Percentiles rank a stretch among this genome's conserved stretches.
Conservation (phyloP, 148 eudicot genomes). For the Cornus controversa region DNA sequence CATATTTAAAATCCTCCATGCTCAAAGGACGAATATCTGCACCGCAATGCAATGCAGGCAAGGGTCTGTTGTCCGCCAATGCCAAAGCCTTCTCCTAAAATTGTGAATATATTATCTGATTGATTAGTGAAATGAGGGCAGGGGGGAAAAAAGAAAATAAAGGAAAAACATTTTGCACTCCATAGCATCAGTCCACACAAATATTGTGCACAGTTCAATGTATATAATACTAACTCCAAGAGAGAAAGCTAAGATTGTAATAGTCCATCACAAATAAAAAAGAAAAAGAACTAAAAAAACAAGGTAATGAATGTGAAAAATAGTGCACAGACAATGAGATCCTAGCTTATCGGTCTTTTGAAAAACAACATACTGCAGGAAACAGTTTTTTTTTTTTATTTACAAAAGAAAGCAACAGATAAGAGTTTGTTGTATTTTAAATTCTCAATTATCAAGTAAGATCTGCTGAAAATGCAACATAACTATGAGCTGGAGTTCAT, state of each 20-base stretch:
- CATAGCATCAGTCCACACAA: no score
- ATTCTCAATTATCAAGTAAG: no score
- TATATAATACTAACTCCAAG: background rate
- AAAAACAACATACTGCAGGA: no score
- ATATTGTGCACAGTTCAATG: background rate
- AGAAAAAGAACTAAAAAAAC: no score
- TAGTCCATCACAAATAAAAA: no score
- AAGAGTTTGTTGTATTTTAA: no score
- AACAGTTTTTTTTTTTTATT: no score
- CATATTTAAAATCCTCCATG: constrained; percentile 79
- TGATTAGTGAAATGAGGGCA: background rate
- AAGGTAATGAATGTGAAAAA: background rate
- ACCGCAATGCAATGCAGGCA: constrained; percentile 60
- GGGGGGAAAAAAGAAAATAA: background rate
- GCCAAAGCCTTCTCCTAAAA: constrained; percentile 79
- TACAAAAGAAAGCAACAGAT: no score
- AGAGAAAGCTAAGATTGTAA: no score
- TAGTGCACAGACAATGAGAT: background rate
- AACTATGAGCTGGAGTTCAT: no score
- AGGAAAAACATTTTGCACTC: background rate
- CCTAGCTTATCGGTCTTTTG: background rate
- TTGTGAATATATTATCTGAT: background rate
- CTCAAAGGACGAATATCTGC: constrained; percentile 74
- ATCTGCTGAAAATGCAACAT: no score
- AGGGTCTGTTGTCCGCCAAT: constrained; percentile 54